phyloP scores from a whole-genome alignment of 306 rosid species.

The Ochetophila trinervis region DNA sequence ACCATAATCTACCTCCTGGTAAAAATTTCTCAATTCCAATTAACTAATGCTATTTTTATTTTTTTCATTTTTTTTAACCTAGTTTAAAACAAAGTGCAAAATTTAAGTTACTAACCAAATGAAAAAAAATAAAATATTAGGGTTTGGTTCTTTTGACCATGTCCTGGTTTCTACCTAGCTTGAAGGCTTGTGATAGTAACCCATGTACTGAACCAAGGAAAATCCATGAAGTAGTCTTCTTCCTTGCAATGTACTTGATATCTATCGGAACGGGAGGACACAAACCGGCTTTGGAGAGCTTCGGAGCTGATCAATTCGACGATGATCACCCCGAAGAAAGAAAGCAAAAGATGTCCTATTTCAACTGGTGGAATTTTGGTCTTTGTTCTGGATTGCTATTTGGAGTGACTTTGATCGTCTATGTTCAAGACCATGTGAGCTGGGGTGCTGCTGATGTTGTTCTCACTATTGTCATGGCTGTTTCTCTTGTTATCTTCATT shows the following conservation, averaged over 20 bases:
- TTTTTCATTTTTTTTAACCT: too few species aligned
- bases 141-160: slow-evolving; percentile 68
- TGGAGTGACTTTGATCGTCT: slow-evolving; percentile 84
- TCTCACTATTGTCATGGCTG: slow-evolving; percentile 59
- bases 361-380: slow-evolving; percentile 93
- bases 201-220: slow-evolving; percentile 55
- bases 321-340: slow-evolving; percentile 65
- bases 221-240: slow-evolving; percentile 69
- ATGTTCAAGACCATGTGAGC: slow-evolving; percentile 65
- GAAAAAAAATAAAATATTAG: slow-evolving; percentile 37
- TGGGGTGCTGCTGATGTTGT: slow-evolving; percentile 79
- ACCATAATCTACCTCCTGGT: slow-evolving; percentile 67
- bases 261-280: slow-evolving; percentile 91
- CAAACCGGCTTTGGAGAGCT: slow-evolving; percentile 85
- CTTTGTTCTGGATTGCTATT: slow-evolving; percentile 71
- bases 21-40: slow-evolving; percentile 10
- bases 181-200: slow-evolving; percentile 50
- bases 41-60: not conserved
- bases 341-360: slow-evolving; percentile 80
- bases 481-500: slow-evolving; percentile 62
- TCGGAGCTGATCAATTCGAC: slow-evolving; percentile 94
- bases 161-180: slow-evolving; percentile 73
- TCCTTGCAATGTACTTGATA: slow-evolving; percentile 66
- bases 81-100: too few species aligned
- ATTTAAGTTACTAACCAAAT: too few species aligned